These are phyloP conservation scores for Kitagawia praeruptora DNA, from an alignment of 129 eudicot genomes.

Conservation along the genomic window DNA sequence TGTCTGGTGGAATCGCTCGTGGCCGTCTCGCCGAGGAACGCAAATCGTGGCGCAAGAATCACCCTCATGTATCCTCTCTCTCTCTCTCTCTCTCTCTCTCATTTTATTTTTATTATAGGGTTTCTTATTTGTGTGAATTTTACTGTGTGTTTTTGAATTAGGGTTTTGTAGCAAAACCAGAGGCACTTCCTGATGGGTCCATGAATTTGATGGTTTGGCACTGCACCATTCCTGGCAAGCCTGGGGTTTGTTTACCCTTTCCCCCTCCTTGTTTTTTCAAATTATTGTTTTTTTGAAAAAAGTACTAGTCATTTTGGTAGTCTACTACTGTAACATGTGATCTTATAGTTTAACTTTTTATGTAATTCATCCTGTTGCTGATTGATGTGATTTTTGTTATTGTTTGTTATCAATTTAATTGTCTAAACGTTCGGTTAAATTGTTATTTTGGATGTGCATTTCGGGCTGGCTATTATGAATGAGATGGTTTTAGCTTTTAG, in stretches of 20 bases:
- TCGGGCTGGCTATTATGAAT: background rate
- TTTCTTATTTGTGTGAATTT: background rate
- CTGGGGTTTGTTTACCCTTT: slow-evolving; percentile 43
- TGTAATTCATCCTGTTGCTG: background rate
- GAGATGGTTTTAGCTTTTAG: background rate
- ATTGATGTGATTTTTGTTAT: background rate
- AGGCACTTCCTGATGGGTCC: slow-evolving; percentile 52
- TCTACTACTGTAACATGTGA: no score
- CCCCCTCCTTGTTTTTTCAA: background rate
- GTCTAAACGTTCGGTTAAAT: background rate
- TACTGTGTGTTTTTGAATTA: slow-evolving; percentile 9
- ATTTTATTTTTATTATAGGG: background rate
- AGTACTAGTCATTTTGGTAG: no score
- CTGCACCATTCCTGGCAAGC: slow-evolving; percentile 70
- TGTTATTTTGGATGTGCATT: background rate
- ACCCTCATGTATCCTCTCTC: slow-evolving; percentile 28
- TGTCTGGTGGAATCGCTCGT: slow-evolving; percentile 47
- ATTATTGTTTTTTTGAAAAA: background rate
- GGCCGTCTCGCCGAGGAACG: slow-evolving; percentile 49
- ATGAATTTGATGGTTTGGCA: slow-evolving; percentile 80
- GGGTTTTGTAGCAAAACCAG: slow-evolving; percentile 92
- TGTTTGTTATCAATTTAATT: background rate
- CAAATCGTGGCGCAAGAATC: slow-evolving; percentile 47
- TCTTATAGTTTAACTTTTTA: no score
- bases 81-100: background rate